Base-by-base conservation (phyloP, 306 rosid species). In the Inga leiocalycina region DNA sequence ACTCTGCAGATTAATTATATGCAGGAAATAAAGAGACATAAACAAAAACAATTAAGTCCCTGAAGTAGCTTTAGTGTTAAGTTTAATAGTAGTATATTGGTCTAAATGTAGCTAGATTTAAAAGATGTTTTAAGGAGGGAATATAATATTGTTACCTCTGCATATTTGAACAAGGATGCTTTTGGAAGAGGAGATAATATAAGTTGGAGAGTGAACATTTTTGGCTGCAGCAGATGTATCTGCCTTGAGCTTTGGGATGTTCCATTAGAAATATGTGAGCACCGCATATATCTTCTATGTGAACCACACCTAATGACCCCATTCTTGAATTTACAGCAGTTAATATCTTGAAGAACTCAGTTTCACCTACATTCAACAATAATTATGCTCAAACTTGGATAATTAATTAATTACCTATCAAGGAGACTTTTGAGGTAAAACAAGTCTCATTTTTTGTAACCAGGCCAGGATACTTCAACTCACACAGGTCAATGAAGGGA, bases 261-360 rank as follows among this genome's bases (percentile, higher is more conserved):
- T 92, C 89, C 98, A 95, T 93, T 34, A 95, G 83, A 78, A 93
- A 91, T n/a, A 93, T 67, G 82, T 95, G 98, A 54, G 96, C 97
- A 48, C 78, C 82, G 87, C 99, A 92, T 80, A 92, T 86, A 84
- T 93, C 99, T 76, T 92, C 95, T 32, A 88, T 88, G 82, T 95
- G 99, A 66, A 88, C 92, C 27, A 92, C 57, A 62, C 91, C 87
- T 67, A 95, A 75, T 37, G 99, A 95, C 16, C 97, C 94, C 88
- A 95, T 91, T 84, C 97, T 78, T 78, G 92, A 89, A 82, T 93
- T 92, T 79, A 95, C 98, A 49, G 91, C 85, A 1, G 88, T 86
- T 75, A 95, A 61, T 82, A 95, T 92, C 52, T 79, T 75, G 75
- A 73, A 87, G 30, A 81, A 57, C 78, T 85, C 86, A 22, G 81